Evolutionary conservation across 495 filamentous ascomycete genomes (phyloP), one percentile per base, ranked within the genome.

Genomic region (Xylaria acuta): DNA sequence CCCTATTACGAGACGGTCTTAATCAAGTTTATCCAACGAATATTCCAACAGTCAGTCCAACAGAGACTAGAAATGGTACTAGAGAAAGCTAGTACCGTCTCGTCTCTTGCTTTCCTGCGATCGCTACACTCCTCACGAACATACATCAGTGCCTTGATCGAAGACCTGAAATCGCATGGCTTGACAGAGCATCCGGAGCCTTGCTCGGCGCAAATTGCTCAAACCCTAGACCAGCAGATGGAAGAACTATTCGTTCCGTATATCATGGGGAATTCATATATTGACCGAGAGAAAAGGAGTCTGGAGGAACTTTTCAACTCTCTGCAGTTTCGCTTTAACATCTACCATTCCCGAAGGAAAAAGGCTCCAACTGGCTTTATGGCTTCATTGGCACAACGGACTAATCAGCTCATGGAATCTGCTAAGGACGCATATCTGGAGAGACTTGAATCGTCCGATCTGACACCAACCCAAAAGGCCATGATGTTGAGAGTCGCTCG

Each of bases 1-100:
- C 94, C 97, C 1, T 98, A 94, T 81, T 93, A 97, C 75, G 97
- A 99, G 59, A 93, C 95, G 67, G 97, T 99, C 6, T 83, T 99
- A 56, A 88, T 90, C 47, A 93, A 93, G 72, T 99, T 99, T 74
- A 82, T 98, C 36, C 97, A 98, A 80, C 88, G 97, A 41, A 91
- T 99, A 7, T 99, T 98, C 79, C 95, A 99, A 78, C 97, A 99
- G 79, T 97, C 95, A 3, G 92, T 99, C 72, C 97, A 98, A 78
- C 96, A 98, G 80, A 86, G 94, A 3, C 86, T 99, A 16, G 97
- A 99, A 75, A 94, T 97, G 92, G 94, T 99, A 11, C 85, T 99
- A 54, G 94, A 97, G 71, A 97, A 97, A 81, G 95, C 97, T 16
- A 92, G 92, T 74, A 90, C 90, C 9, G 89, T 97, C 51, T 98